Evolutionary conservation across 2,329 filamentous ascomycete species (phyloP), one percentile per base, ranked within the genome.

Genomic region (Stachybotrys echinatus): DNA sequence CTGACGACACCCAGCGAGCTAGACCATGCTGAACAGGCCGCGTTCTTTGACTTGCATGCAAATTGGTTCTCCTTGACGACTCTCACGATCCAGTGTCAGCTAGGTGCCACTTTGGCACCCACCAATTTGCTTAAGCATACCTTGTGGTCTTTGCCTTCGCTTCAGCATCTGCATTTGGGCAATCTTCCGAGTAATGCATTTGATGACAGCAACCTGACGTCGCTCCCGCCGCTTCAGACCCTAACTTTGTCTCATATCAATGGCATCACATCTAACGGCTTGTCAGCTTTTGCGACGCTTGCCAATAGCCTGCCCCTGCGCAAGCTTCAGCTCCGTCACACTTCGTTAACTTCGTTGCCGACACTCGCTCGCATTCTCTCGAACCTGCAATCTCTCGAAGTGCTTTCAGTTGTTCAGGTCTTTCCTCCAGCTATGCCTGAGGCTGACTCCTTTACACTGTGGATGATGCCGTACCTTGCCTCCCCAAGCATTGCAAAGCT

Each of bases 401-500:
- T 63, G 7, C 77, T 86, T 51, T 70, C 75, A 5, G 60, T 86
- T 5, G 76, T 82, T 1, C 83, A 86, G 60, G 62, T 72, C 2
- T 69, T 70, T 23, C 69, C 79, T 2, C 83, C 82, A 0, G 62
- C 72, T n/a, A 76, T 85, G 58, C 73, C 81, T 0, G 67, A 73
- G 14, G 76, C 76, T 48, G 76, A 78, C 52, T 73, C 75, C 27
- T 77, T 77, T 49, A 55, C 61, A 5, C 75, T 85, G 50, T 83
- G 79, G 71, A 76, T 85, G 54, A 84, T 83, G 65, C 83, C 83
- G 0, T 85, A 85, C 56, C 71, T 86, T 8, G 81, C 80, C 0
- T 84, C 79, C 0, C 50, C 60, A 1, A 79, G 74, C 8, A 62
- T 87, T 5, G 65, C 66, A 21, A 74, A 68, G 47, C 69, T 87